Conservation (phyloP, 2,329 filamentous ascomycete species). For the Ceratocystis lukuohia region DNA sequence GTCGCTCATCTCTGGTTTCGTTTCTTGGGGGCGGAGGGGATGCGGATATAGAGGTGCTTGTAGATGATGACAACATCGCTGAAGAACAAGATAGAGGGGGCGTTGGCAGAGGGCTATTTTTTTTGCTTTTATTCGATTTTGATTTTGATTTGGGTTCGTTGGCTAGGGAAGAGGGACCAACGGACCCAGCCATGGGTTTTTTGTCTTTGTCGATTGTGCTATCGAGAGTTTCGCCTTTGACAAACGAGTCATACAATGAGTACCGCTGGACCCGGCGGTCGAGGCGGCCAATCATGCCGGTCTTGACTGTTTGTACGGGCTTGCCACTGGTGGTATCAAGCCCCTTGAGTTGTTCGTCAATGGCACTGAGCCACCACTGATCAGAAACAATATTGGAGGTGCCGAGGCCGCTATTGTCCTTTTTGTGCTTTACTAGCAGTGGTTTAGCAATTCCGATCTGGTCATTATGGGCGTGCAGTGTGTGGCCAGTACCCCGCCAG, state of each 20-base stretch:
- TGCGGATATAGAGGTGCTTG: neutral
- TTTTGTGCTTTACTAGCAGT: slow-evolving; percentile 68
- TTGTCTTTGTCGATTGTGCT: slow-evolving; percentile 46
- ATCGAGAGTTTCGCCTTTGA: slow-evolving; percentile 62
- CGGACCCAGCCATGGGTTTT: slow-evolving; percentile 7
- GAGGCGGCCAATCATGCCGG: slow-evolving; percentile 43
- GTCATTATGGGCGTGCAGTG: slow-evolving; percentile 62
- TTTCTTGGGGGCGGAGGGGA: slow-evolving; percentile 4
- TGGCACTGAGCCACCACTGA: slow-evolving; percentile 95
- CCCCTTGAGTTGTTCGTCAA: slow-evolving; percentile 77
- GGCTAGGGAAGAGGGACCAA: neutral
- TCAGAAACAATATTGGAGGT: slow-evolving; percentile 60
- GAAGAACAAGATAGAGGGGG: neutral
- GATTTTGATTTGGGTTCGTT: neutral
- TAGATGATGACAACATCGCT: neutral
- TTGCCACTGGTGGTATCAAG: slow-evolving; percentile 51
- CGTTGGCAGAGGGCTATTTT: neutral
- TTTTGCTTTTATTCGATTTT: slow-evolving; percentile 5
- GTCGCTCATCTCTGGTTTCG: slow-evolving; percentile 21
- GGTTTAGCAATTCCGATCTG: slow-evolving; percentile 68
- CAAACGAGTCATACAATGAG: slow-evolving; percentile 71
- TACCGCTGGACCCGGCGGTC: slow-evolving; percentile 42
- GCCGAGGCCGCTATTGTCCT: slow-evolving; percentile 68
- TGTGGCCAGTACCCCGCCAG: slow-evolving; percentile 81
- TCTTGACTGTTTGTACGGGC: slow-evolving; percentile 42